Evolutionary conservation across 2,329 filamentous ascomycete species (phyloP), one percentile per base, ranked within the genome.

Genomic region (Trichoderma afroharzianum): DNA sequence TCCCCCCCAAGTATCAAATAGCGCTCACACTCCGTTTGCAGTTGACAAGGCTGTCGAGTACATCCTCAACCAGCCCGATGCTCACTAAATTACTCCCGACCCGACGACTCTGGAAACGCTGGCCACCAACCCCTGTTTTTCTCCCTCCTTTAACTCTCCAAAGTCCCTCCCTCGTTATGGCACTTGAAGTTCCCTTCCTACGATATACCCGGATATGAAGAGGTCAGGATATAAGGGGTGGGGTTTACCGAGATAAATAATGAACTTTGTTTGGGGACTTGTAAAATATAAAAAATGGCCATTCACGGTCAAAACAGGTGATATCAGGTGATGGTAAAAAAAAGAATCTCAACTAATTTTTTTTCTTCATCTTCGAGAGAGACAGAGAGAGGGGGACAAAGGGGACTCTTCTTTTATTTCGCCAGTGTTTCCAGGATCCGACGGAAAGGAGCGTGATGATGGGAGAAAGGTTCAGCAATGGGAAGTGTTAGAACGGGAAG

Each of bases 11-110:
- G n/a, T 7, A 8, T 8, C 36, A 50, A 21, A 24, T 8, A 28
- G 32, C 63, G 62, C 74, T 76, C 15, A 72, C 66, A 4, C 24
- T 68, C 28, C 28, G 33, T 28, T 30, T 21, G 57, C 79, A 97
- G 95, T 98, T 78, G 93, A 96, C 84, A 93, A 97, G 88, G 95
- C 95, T 77, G 93, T 97, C 76, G 91, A 95, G 82, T 98, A 98
- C 88, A 97, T 98, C 85, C 83, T 94, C 80, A 90, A 89, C 84
- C 94, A 97, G 87, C 95, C 95, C 79, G 94, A 97, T 84, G 95
- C 94, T 88, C 89, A 88, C 91, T 88, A 85, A 82, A 73, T 71
- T 63, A 28, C 68, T 70, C 30, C 50, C 53, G 55, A 58, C 57
- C 61, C 63, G n/a, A 67, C 33, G 57, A 59, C 21, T 68, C 70